Percentiles rank a stretch among this genome's conserved stretches.
Evolutionary conservation across 805 yeast species (phyloP).

Genomic region (Kregervanrija pseudodelftensis): DNA sequence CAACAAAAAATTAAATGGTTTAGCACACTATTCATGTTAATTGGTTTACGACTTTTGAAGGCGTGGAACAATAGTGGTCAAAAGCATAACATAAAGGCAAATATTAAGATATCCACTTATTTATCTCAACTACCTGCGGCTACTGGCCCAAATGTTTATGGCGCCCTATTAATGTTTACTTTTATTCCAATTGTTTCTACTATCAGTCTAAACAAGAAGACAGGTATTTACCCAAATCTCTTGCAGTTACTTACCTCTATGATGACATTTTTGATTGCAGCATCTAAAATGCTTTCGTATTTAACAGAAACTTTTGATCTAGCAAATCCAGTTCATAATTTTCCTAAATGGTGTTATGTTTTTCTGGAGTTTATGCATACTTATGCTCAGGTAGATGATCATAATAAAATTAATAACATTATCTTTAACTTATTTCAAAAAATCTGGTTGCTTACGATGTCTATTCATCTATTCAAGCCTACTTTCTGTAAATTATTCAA

Average conservation of each 20-base stretch:
- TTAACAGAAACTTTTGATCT: slow-evolving; percentile 22
- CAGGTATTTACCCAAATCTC: background rate
- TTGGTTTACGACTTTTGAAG: slow-evolving; percentile 51
- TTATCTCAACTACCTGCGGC: slow-evolving; percentile 25
- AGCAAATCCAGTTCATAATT: background rate
- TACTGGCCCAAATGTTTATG: slow-evolving; percentile 19
- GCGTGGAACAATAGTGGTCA: slow-evolving; percentile 93
- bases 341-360: slow-evolving; percentile 20
- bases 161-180: slow-evolving; percentile 13
- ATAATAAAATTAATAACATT: slow-evolving; percentile 20
- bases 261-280: slow-evolving; percentile 27
- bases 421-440: slow-evolving; percentile 18
- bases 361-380: slow-evolving; percentile 26
- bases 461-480: slow-evolving; percentile 15
- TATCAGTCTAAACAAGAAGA: background rate
- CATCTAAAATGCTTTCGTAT: slow-evolving; percentile 22
- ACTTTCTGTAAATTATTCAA: background rate
- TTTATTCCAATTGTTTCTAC: slow-evolving; percentile 10
- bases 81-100: slow-evolving; percentile 49
- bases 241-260: slow-evolving; percentile 26
- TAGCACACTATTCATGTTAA: slow-evolving; percentile 17
- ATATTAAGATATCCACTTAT: slow-evolving; percentile 39
- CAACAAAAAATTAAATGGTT: slow-evolving; percentile 4
- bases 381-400: slow-evolving; percentile 23
- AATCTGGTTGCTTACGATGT: slow-evolving; percentile 14